A percentile compares a stretch with the other conserved stretches of the same genome.
These are phyloP conservation scores for Rhodotorula sp. DNA, from an alignment of 1,284 basidiomycete species.

Conservation along the genomic window DNA sequence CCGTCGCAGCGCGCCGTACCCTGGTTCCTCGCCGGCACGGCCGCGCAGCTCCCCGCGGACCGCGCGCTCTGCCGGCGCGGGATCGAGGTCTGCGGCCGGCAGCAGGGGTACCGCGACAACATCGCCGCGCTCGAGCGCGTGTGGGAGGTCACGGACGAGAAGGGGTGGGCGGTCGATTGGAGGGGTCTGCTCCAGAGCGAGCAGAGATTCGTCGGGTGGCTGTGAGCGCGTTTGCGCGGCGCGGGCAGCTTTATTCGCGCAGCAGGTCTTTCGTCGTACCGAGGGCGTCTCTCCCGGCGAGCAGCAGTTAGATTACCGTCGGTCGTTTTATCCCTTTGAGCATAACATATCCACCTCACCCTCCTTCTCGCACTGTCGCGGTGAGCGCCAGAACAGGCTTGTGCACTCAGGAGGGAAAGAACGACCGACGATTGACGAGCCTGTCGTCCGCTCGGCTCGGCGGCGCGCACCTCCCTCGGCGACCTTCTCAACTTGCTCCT, in stretches of 20 bases:
- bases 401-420: too few relatives aligned
- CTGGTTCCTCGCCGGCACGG: conserved; percentile 39
- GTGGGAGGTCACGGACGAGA: conserved; percentile 29
- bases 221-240: not conserved
- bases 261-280: too few relatives aligned
- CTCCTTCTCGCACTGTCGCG: too few relatives aligned
- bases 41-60: conserved; percentile 14
- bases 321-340: too few relatives aligned
- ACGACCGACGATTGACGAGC: too few relatives aligned
- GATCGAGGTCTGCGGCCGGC: conserved; percentile 23
- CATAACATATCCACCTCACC: too few relatives aligned
- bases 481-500: too few relatives aligned
- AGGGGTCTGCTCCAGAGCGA: conserved; percentile 22
- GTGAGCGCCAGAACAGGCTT: too few relatives aligned
- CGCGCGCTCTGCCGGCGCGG: conserved; percentile 29
- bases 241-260: not conserved
- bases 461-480: too few relatives aligned
- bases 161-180: conserved; percentile 39
- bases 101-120: conserved; percentile 28
- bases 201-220: conserved; percentile 33
- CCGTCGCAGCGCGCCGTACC: conserved; percentile 31
- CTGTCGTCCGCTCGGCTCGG: too few relatives aligned
- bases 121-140: conserved; percentile 30
- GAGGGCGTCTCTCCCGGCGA: too few relatives aligned
- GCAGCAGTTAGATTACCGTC: too few relatives aligned